These are phyloP conservation scores for Phytophthora sp. DNA, from an alignment of 352 stramenopile genomes.

Conservation along the genomic window DNA sequence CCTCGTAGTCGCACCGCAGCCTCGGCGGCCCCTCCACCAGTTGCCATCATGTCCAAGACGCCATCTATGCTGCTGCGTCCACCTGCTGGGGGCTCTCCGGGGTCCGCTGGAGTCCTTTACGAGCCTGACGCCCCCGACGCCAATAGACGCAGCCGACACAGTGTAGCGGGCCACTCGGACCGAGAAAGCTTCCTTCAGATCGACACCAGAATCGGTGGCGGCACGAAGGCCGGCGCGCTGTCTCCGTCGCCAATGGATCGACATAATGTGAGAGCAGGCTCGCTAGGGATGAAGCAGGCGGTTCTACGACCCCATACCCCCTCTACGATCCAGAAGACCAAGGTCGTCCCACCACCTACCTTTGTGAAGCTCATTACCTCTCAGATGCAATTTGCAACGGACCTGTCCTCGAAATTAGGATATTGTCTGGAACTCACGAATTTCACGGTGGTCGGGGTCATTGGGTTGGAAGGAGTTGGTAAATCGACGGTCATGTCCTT, in stretches of 20 bases:
- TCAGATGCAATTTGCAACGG: conserved; percentile 67
- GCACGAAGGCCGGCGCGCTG: no score
- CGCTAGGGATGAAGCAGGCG: neutral
- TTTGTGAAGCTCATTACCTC: conserved; percentile 65
- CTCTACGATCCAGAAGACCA: conserved; percentile 24
- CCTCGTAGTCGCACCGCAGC: conserved; percentile 39
- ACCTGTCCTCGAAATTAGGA: conserved; percentile 57
- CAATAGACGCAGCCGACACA: conserved; percentile 16
- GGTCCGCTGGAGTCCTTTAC: conserved; percentile 32
- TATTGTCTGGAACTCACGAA: conserved; percentile 71
- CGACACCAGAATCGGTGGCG: conserved; percentile 21
- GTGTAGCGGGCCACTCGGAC: conserved; percentile 17
- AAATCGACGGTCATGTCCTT: conserved; percentile 80
- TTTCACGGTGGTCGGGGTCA: conserved; percentile 69
- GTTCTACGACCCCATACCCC: conserved; percentile 1
- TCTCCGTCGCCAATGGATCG: conserved; percentile 15
- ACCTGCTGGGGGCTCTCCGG: neutral
- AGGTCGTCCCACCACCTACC: conserved; percentile 33
- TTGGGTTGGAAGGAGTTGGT: conserved; percentile 72
- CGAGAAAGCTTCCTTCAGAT: conserved; percentile 29
- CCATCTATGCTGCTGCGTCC: conserved; percentile 47
- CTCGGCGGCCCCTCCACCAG: neutral
- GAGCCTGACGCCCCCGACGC: conserved; percentile 31
- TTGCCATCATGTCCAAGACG: conserved; percentile 49
- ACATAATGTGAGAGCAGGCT: conserved; percentile 9